Percentiles rank a stretch among this genome's conserved stretches.
phyloP scores from a whole-genome alignment of 352 stramenopile genomes.

The Lagenidium giganteum region DNA sequence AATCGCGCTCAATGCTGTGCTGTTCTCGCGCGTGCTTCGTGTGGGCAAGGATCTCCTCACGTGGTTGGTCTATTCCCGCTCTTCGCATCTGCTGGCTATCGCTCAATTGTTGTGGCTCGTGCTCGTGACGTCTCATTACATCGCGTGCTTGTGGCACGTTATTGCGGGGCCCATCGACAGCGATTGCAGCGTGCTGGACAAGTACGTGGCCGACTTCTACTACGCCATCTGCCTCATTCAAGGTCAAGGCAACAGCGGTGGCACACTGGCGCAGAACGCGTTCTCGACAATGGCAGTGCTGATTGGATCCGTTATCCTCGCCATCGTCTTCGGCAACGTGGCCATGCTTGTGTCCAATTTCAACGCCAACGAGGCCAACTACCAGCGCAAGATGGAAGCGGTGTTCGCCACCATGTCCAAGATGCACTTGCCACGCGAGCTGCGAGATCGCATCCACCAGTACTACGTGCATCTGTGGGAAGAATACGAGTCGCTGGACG shows the following conservation, averaged over 20 bases:
- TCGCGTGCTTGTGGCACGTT: conserved; percentile 24
- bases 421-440: conserved; percentile 19
- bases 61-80: no score
- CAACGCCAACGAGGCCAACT: conserved; percentile 17
- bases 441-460: conserved; percentile 30
- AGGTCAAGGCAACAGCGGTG: conserved; percentile 3
- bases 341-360: conserved; percentile 13
- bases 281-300: conserved; percentile 11
- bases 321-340: conserved; percentile 12
- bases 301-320: conserved; percentile 12
- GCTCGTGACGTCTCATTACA: conserved; percentile 22
- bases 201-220: conserved; percentile 16
- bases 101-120: conserved; percentile 20
- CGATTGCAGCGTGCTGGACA: no score
- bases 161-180: not conserved
- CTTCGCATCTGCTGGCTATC: no score
- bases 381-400: conserved; percentile 29
- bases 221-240: conserved; percentile 11
- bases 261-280: conserved; percentile 3
- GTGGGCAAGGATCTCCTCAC: no score
- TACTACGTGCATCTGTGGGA: conserved; percentile 43
- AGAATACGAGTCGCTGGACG: conserved; percentile 34
- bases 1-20: no score
- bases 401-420: conserved; percentile 34
- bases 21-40: no score